Percentiles rank a stretch among this genome's conserved stretches.
These are phyloP conservation scores for Ganoderma sinense DNA, from an alignment of 1,284 basidiomycete genomes.

Conservation along the genomic window DNA sequence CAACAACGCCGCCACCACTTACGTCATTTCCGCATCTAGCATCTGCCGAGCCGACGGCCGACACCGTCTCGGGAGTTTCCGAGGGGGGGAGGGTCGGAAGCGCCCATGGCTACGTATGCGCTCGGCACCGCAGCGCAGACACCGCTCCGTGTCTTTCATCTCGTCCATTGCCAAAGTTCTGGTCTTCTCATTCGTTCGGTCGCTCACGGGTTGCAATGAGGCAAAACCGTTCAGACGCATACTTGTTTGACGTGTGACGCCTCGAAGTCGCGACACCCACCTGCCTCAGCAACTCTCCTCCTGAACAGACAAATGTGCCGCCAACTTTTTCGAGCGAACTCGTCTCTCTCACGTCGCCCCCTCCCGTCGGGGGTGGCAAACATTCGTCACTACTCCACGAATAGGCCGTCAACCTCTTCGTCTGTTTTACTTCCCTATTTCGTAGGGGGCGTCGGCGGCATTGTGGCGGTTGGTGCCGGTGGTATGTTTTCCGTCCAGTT, in stretches of 20 bases:
- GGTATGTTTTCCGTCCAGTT: not conserved
- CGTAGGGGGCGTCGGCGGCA: conserved; percentile 10
- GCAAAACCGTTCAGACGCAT: not conserved
- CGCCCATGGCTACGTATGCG: not conserved
- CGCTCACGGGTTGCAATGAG: not conserved
- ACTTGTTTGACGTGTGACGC: not conserved
- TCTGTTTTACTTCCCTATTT: not conserved
- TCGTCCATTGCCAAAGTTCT: not conserved
- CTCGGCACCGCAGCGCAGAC: not conserved
- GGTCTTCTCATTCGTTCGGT: not conserved
- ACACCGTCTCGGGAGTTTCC: no score
- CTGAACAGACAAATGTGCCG: not conserved
- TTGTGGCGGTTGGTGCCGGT: not conserved
- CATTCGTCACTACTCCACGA: not conserved
- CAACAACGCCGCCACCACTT: not conserved
- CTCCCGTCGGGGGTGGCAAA: not conserved
- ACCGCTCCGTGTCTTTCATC: not conserved
- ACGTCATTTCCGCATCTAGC: not conserved
- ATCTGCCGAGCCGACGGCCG: not conserved
- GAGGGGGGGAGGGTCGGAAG: not conserved
- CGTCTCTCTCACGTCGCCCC: not conserved
- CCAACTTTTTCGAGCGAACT: not conserved
- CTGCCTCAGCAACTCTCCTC: not conserved
- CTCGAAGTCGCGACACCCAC: not conserved
- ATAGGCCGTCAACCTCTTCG: not conserved